These are phyloP conservation scores for Ceratocystis albifundus DNA, from an alignment of 2,329 filamentous ascomycete genomes.

Conservation along the genomic window DNA sequence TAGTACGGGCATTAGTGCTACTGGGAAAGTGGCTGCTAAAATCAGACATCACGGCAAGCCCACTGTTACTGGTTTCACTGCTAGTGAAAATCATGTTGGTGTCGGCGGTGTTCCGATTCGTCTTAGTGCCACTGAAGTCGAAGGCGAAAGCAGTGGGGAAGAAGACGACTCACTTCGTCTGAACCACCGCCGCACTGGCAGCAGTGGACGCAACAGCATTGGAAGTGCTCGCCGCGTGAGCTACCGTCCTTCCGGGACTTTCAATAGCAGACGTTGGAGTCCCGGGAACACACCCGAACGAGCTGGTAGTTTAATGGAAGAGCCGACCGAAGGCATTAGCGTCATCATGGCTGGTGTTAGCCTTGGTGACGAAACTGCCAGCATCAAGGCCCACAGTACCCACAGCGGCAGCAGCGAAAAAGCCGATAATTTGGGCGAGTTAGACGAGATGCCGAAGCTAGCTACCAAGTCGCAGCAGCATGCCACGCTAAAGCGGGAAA, in stretches of 20 bases:
- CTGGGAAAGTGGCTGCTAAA: constrained; percentile 64
- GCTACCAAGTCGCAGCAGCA: constrained; percentile 49
- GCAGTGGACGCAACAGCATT: constrained; percentile 62
- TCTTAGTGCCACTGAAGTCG: constrained; percentile 88
- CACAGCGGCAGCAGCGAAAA: constrained; percentile 49
- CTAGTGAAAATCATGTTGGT: constrained; percentile 61
- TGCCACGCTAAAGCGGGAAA: constrained; percentile 48
- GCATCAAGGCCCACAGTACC: constrained; percentile 40
- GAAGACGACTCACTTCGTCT: constrained; percentile 44
- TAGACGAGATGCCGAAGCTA: constrained; percentile 39
- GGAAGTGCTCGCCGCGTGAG: constrained; percentile 41
- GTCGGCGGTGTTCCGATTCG: constrained; percentile 77
- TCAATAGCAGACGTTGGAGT: constrained; percentile 38
- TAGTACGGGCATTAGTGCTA: constrained; percentile 50
- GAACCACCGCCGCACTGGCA: constrained; percentile 60
- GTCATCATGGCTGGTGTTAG: constrained; percentile 23
- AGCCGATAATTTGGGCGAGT: constrained; percentile 49
- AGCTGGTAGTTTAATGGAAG: constrained; percentile 40
- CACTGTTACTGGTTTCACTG: constrained; percentile 65
- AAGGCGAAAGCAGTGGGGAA: constrained; percentile 73
- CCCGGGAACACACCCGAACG: constrained; percentile 47
- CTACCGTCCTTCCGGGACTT: constrained; percentile 43
- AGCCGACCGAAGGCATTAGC: constrained; percentile 14
- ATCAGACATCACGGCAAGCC: constrained; percentile 79
- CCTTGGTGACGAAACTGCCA: constrained; percentile 35